A percentile compares a stretch with the other conserved stretches of the same genome.
phyloP scores from a whole-genome alignment of 257 asterid species.

The Solanum dulcamara region DNA sequence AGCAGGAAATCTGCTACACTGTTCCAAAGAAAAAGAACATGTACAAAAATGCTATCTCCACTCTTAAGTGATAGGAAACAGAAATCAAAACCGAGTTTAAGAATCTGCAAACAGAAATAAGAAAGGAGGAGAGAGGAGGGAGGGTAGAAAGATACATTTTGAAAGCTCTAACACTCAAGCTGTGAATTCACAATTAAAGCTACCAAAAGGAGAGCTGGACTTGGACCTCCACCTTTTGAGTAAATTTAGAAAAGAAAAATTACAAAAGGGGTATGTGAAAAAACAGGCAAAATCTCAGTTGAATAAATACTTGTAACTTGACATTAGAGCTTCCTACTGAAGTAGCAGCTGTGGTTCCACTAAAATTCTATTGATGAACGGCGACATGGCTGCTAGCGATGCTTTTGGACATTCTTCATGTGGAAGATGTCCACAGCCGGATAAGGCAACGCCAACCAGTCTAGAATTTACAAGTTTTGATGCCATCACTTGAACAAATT shows the following conservation, averaged over 20 bases:
- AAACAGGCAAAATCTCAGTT: not conserved
- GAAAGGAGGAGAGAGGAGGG: not conserved
- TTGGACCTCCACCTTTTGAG: slow-evolving; percentile 34
- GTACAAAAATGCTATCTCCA: not conserved
- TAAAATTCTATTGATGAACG: slow-evolving; percentile 56
- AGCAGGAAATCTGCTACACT: not conserved
- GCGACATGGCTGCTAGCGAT: slow-evolving; percentile 73
- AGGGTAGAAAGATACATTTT: not conserved
- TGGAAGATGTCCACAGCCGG: slow-evolving; percentile 98
- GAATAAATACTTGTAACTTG: not conserved
- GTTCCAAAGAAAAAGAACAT: not conserved
- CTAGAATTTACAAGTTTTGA: slow-evolving; percentile 69
- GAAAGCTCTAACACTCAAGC: slow-evolving; percentile 8
- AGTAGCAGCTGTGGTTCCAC: slow-evolving; percentile 34
- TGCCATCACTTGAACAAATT: slow-evolving; percentile 65
- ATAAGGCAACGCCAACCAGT: slow-evolving; percentile 77
- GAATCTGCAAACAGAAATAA: not conserved
- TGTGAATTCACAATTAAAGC: slow-evolving; percentile 7
- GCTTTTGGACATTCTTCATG: slow-evolving; percentile 97
- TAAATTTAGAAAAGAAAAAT: slow-evolving; percentile 4
- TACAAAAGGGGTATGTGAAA: slow-evolving; percentile 1
- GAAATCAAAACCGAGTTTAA: not conserved
- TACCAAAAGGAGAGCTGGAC: slow-evolving; percentile 33
- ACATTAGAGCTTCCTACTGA: slow-evolving; percentile 15
- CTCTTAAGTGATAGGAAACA: not conserved